Conservation (phyloP, 169 alveolate species). For the Plasmodium reichenowi region DNA sequence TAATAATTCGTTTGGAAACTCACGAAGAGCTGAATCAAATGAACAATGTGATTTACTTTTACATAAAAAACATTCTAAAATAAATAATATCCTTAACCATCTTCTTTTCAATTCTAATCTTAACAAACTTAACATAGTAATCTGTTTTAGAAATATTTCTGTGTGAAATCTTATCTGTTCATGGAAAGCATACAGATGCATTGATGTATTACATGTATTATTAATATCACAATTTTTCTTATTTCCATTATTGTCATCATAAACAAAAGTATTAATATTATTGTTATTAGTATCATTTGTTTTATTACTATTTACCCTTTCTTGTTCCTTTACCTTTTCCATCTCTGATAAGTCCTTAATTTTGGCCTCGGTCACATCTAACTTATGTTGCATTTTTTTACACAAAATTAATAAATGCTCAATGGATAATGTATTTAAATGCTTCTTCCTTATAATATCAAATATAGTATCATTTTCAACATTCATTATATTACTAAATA, state of each 20-base stretch:
- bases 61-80: slow-evolving; percentile 80
- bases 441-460: slow-evolving; percentile 57
- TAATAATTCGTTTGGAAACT: slow-evolving; percentile 80
- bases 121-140: slow-evolving; percentile 47
- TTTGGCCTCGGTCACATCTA: slow-evolving; percentile 69
- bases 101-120: slow-evolving; percentile 78
- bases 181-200: slow-evolving; percentile 8
- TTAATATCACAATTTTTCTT: background rate
- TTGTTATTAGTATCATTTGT: background rate
- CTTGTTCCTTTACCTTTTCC: slow-evolving; percentile 25
- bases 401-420: slow-evolving; percentile 59
- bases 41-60: slow-evolving; percentile 78
- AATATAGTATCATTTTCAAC: slow-evolving; percentile 67
- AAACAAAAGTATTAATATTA: background rate
- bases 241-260: background rate
- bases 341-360: slow-evolving; percentile 61
- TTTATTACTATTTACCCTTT: background rate
- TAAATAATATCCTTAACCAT: slow-evolving; percentile 83
- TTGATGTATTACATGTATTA: background rate
- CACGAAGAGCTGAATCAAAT: slow-evolving; percentile 80
- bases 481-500: slow-evolving; percentile 46
- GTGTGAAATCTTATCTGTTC: slow-evolving; percentile 58
- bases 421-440: slow-evolving; percentile 36
- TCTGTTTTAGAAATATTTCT: slow-evolving; percentile 49
- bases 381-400: slow-evolving; percentile 67